Percentiles rank a stretch among this genome's conserved stretches.
These are phyloP conservation scores for Prunus dulcis DNA, from an alignment of 306 rosid genomes.

Conservation along the genomic window DNA sequence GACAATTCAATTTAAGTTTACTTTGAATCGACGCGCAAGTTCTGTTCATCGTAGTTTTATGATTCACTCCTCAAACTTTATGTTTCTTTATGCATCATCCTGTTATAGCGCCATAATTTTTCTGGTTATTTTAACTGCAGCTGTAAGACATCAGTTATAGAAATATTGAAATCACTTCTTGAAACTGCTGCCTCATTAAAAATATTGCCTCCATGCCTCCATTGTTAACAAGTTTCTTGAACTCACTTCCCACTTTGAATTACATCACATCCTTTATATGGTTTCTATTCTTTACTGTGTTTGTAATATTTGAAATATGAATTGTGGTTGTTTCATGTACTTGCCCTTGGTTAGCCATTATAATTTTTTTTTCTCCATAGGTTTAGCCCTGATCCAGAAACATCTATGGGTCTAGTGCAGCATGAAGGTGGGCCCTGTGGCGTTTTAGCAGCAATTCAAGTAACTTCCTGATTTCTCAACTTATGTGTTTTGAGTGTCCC, in stretches of 20 bases:
- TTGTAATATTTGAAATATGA: not conserved
- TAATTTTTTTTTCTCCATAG: conserved; percentile 42
- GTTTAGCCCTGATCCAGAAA: conserved; percentile 82
- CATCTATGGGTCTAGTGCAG: conserved; percentile 97
- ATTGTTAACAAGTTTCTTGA: not conserved
- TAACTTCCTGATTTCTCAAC: conserved; percentile 44
- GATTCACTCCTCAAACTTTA: not conserved
- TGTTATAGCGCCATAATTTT: not conserved
- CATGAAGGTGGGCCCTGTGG: conserved; percentile 99
- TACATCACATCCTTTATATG: not conserved
- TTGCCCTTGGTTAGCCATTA: conserved; percentile 35
- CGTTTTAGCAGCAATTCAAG: conserved; percentile 97
- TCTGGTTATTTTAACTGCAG: not conserved
- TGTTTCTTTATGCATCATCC: not conserved
- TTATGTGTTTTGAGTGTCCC: not conserved
- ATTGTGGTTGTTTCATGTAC: conserved; percentile 19
- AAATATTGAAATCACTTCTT: not conserved
- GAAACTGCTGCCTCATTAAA: not conserved
- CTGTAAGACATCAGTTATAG: not conserved
- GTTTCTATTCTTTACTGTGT: not conserved
- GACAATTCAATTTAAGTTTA: conserved; percentile 4
- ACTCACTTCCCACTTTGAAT: not conserved
- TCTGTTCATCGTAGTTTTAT: not conserved
- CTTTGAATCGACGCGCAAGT: not conserved
- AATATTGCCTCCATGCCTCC: not conserved